Evolutionary conservation across 331 rosid species (phyloP).

Genomic region (Saraca asoca): DNA sequence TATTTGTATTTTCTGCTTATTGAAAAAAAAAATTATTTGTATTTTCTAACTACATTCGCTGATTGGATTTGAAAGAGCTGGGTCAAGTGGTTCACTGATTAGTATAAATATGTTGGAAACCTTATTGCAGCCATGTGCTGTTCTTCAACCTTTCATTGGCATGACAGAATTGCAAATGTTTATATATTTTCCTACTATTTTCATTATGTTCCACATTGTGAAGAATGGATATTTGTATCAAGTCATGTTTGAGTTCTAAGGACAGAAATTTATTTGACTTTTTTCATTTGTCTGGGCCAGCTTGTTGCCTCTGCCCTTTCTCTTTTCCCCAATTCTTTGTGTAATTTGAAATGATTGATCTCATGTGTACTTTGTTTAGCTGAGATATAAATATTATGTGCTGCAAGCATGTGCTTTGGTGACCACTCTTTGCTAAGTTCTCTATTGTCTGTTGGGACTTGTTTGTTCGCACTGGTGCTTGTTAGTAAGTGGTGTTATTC

Average conservation of each 20-base stretch:
- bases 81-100: conserved; percentile 16
- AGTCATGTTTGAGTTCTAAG: conserved; percentile 3
- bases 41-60: conserved; percentile 18
- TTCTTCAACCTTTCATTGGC: not conserved
- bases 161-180: not conserved
- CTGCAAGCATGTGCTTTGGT: conserved; percentile 12
- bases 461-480: conserved; percentile 26
- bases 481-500: conserved; percentile 39
- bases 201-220: not conserved
- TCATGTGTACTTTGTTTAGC: conserved; percentile 18
- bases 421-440: not conserved
- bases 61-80: conserved; percentile 14
- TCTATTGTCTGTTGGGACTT: conserved; percentile 20
- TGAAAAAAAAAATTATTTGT: too few species aligned
- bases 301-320: too few species aligned
- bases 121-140: conserved; percentile 4
- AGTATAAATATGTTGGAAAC: conserved; percentile 8
- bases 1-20: too few species aligned
- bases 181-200: conserved; percentile 5
- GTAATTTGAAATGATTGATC: conserved; percentile 10
- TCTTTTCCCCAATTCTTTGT: not conserved
- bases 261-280: conserved; percentile 11
- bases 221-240: not conserved
- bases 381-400: conserved; percentile 5
- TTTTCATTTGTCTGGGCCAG: not conserved